Evolutionary conservation across 1,284 basidiomycete genomes (phyloP), one percentile per base, ranked within the genome.

Genomic region (Malassezia obtusa): DNA sequence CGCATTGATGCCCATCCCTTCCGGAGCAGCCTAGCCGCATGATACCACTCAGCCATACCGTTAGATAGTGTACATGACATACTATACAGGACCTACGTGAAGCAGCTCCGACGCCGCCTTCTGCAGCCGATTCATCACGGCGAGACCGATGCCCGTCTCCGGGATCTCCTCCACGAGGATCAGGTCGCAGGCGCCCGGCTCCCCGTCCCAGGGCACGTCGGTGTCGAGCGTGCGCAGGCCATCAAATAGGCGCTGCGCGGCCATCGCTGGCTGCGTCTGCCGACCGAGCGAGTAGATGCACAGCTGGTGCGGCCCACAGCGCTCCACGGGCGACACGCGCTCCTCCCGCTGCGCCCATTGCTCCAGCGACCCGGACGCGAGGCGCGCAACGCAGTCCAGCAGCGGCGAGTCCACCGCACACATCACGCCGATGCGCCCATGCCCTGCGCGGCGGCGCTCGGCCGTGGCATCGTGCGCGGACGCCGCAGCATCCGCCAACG

Each of bases 51-150:
- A 12, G 24, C 38, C 3, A 40, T 40, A 8, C 17, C 35, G 26
- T 24, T 15, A 7, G 4, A 19, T 30, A 30, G 21, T 45, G 32
- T 30, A 32, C 43, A 45, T 45, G 43, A 10, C 8, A 7, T 2
- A 35, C 14, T 35, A 38, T 21, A 21, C 11, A 38, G 12, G 15
- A 12, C 43, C 43, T 8, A 45, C 32, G 4, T 19, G 22, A 15
- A 52, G 19, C 12, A 21, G 63, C 11, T 46, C 53, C 40, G 63
- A 62, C 14, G 90, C 89, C 1, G 94, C 92, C 75, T 98, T 98
- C 57, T 81, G 82, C n/a, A 91, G 82, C n/a, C 92, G 80, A 72
- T 98, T 96, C 91, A 96, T 96, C 24, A 98, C 83, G 1, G 94
- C 94, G 41, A 96, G 75, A 0, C 92, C 94, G 62, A 95, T 84